phyloP scores from a whole-genome alignment of 208 protist genomes.

The Herpetomonas samuelpessoai region DNA sequence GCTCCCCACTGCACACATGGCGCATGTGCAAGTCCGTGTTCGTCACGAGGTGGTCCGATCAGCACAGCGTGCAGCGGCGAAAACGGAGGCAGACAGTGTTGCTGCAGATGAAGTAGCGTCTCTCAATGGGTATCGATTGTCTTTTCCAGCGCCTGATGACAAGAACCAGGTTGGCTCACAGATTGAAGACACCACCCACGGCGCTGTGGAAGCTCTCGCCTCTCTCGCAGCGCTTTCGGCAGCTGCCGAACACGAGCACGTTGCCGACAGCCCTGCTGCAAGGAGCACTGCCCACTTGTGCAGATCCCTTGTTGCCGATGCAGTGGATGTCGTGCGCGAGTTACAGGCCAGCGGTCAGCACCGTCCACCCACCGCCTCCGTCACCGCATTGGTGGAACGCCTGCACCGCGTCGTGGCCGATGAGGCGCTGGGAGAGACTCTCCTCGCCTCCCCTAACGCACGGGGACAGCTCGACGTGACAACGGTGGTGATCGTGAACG shows the following conservation, averaged over 20 bases:
- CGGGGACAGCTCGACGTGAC: not conserved
- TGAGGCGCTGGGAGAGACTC: not conserved
- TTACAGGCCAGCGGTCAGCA: slow-evolving; percentile 12
- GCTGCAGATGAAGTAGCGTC: not conserved
- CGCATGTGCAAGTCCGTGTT: not conserved
- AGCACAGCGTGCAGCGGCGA: not conserved
- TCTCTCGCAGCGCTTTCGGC: not conserved
- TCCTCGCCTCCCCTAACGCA: not conserved
- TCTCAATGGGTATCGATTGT: too few relatives aligned
- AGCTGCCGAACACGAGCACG: not conserved
- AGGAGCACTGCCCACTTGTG: too few relatives aligned
- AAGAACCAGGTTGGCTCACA: too few relatives aligned
- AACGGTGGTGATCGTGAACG: slow-evolving; percentile 23
- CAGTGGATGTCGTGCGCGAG: slow-evolving; percentile 14
- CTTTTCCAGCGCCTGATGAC: too few relatives aligned
- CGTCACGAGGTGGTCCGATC: not conserved
- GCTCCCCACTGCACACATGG: not conserved
- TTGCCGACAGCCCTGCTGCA: too few relatives aligned
- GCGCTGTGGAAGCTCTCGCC: not conserved
- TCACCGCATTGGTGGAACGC: slow-evolving; percentile 15
- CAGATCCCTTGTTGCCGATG: slow-evolving; percentile 10
- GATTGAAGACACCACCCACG: not conserved
- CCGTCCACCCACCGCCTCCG: slow-evolving; percentile 17
- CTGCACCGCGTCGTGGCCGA: slow-evolving; percentile 8
- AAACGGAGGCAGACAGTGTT: slow-evolving; percentile 2